Evolutionary conservation across 2,329 filamentous ascomycete genomes (phyloP), one percentile per base, ranked within the genome.

Genomic region (Sordariomycetes sp.): DNA sequence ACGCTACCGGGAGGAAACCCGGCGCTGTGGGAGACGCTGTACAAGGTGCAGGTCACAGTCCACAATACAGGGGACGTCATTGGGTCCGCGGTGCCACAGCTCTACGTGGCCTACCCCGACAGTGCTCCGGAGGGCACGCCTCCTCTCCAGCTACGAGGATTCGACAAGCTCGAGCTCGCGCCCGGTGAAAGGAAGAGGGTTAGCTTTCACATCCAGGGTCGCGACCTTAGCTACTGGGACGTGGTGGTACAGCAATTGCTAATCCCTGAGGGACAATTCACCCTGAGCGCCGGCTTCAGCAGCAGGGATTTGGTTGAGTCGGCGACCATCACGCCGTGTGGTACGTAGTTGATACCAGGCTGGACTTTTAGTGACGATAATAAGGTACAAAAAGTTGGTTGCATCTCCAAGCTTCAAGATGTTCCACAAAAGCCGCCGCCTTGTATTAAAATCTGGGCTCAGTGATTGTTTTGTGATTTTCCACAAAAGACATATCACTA

Each of bases 191-290:
- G 68, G 20, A 67, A 69, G 17, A 74, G 69, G 0, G 69, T 84
- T 0, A 67, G 63, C 0, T 79, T 87, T 58, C 65, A 71, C 28
- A 65, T 88, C 45, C 85, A 76, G 20, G 74, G 85, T 48, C 76
- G 83, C 59, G 85, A 88, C 63, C 64, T 88, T 54, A 87, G 83
- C 66, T 73, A 81, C 28, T 88, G 85, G 85, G 81, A 87, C 64
- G 74, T 78, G 4, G 69, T 66, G 1, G 73, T 72, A 35, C 82
- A 87, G 69, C 78, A 79, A 63, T 88, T 85, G 85, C 70, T 72
- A 52, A 62, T 84, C 56, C 72, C 70, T 54, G 68, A 65, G 24
- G 77, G 77, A 0, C 64, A 66, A 13, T 79, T 78, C 59, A 61
- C 59, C 2, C 58, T 80, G 4, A 73, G 65, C 58, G 72, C 79